phyloP scores from a whole-genome alignment of 2,329 filamentous ascomycete species.

The Colletotrichum sp. region DNA sequence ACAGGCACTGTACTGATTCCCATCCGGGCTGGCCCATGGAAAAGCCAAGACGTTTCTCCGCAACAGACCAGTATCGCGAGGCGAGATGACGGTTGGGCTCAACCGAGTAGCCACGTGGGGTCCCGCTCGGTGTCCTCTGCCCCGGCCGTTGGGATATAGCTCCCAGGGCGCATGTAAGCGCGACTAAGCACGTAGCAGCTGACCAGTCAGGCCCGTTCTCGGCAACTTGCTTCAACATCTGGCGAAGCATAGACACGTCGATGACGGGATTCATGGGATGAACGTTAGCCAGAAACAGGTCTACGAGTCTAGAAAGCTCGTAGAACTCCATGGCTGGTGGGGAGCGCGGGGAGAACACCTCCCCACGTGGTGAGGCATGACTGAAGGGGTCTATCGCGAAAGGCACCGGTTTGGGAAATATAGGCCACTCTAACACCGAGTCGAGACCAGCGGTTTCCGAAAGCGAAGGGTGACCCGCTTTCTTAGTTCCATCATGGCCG shows the following conservation, averaged over 20 bases:
- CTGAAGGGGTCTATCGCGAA: slow-evolving; percentile 11
- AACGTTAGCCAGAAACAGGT: slow-evolving; percentile 12
- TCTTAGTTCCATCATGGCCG: background rate
- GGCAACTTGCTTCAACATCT: slow-evolving; percentile 17
- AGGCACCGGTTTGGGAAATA: slow-evolving; percentile 17
- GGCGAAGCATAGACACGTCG: background rate
- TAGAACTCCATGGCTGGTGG: slow-evolving; percentile 17
- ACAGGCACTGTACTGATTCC: slow-evolving; percentile 20
- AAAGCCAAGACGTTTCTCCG: slow-evolving; percentile 18
- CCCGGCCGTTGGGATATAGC: slow-evolving; percentile 17
- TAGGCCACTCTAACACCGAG: slow-evolving; percentile 18
- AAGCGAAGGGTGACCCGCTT: background rate
- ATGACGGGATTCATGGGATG: slow-evolving; percentile 17
- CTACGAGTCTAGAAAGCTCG: slow-evolving; percentile 8
- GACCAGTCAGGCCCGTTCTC: slow-evolving; percentile 23
- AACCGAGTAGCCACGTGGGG: slow-evolving; percentile 11
- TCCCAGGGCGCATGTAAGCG: slow-evolving; percentile 15
- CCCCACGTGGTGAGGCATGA: slow-evolving; percentile 1
- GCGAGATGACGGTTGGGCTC: slow-evolving; percentile 17
- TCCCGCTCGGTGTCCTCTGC: slow-evolving; percentile 12
- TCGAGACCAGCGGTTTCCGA: slow-evolving; percentile 15
- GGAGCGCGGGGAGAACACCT: slow-evolving; percentile 3
- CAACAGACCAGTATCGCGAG: slow-evolving; percentile 17
- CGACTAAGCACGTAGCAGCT: slow-evolving; percentile 17
- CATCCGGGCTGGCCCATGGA: slow-evolving; percentile 16